Percentiles rank a stretch among this genome's conserved stretches.
Conservation (phyloP, 106 monocot genomes). For the Acorus gramineus region DNA sequence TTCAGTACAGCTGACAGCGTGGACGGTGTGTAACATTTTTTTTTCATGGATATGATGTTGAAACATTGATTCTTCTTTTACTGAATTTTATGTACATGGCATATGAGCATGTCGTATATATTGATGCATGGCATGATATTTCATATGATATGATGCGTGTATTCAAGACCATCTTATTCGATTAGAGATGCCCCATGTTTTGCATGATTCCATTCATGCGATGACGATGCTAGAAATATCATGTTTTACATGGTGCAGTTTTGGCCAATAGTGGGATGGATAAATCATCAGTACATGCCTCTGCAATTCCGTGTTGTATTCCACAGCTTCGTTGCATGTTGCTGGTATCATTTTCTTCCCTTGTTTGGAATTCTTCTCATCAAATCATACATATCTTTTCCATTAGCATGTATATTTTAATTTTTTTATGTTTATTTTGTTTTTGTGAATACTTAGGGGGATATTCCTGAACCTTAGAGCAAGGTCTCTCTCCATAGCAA, state of each 20-base stretch:
- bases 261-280: conserved; percentile 79
- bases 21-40: conserved; percentile 46
- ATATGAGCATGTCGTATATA: too few species aligned
- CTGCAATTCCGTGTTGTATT: conserved; percentile 74
- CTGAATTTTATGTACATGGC: too few species aligned
- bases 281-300: conserved; percentile 78
- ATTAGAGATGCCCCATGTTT: too few species aligned
- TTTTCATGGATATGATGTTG: not conserved
- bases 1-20: conserved; percentile 61
- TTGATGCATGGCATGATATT: too few species aligned
- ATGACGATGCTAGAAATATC: not conserved
- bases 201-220: too few species aligned
- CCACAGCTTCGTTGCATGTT: conserved; percentile 75
- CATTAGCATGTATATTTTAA: too few species aligned
- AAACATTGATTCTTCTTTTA: not conserved
- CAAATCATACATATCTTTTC: not conserved
- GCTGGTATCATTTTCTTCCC: conserved; percentile 39
- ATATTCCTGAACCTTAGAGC: conserved; percentile 84
- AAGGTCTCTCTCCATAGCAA: conserved; percentile 15
- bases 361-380: not conserved
- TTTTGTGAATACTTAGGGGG: conserved; percentile 37
- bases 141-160: too few species aligned
- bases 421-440: not conserved
- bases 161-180: too few species aligned
- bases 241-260: conserved; percentile 33